Conservation (phyloP, 345 rosid genomes). For the Isatis tinctoria region DNA sequence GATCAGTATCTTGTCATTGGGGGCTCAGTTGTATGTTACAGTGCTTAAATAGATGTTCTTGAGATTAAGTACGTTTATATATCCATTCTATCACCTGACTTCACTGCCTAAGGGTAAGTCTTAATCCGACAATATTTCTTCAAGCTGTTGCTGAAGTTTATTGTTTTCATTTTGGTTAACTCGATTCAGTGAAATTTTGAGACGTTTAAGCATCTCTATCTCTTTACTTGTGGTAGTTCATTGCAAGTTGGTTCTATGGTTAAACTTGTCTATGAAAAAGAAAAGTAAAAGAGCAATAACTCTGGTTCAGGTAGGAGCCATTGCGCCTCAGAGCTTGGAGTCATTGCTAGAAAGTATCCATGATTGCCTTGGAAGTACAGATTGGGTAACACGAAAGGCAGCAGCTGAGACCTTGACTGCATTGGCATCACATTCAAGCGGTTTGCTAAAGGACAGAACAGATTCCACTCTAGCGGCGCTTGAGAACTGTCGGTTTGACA, state of each 20-base stretch:
- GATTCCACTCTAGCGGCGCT: slow-evolving; percentile 66
- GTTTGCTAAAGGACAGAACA: slow-evolving; percentile 56
- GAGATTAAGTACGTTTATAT: neutral
- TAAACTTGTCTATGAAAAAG: neutral
- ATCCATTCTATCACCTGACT: neutral
- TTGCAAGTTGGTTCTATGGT: neutral
- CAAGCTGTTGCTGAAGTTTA: neutral
- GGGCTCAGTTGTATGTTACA: neutral
- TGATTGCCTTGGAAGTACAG: slow-evolving; percentile 88
- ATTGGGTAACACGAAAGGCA: slow-evolving; percentile 97
- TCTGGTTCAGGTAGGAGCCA: slow-evolving; percentile 76
- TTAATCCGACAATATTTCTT: neutral
- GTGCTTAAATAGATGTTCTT: neutral
- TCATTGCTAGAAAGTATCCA: slow-evolving; percentile 76
- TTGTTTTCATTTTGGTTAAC: neutral
- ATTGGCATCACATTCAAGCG: slow-evolving; percentile 75
- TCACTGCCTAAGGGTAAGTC: neutral
- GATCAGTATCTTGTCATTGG: neutral
- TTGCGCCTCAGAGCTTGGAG: slow-evolving; percentile 80
- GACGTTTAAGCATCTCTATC: neutral
- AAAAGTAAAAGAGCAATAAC: slow-evolving; percentile 6
- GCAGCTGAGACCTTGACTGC: slow-evolving; percentile 83
- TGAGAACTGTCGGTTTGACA: slow-evolving; percentile 90
- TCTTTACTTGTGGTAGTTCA: neutral
- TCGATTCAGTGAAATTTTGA: too few species aligned